These are phyloP conservation scores for Rhododendron mucronatum DNA, from an alignment of 148 eudicot species.

Conservation along the genomic window DNA sequence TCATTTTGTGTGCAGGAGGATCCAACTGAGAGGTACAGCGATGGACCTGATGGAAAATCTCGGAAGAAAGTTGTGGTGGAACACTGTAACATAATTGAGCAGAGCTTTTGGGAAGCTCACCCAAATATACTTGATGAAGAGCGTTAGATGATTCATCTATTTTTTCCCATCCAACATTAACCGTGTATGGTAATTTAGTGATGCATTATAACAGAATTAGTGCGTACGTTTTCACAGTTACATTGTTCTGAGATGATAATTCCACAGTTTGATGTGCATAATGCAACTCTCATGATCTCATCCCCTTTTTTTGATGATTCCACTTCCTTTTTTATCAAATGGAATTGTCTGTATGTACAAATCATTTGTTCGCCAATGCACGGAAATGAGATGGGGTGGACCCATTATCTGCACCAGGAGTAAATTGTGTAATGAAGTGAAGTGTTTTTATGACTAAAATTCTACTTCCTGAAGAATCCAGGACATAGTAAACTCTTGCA, in stretches of 20 bases:
- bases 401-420: not conserved
- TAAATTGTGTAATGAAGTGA: not conserved
- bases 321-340: not conserved
- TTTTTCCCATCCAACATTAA: not conserved
- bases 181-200: not conserved
- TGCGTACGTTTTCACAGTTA: not conserved
- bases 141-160: not conserved
- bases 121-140: constrained; percentile 42
- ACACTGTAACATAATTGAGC: constrained; percentile 62
- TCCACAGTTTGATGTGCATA: not conserved
- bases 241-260: not conserved
- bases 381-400: too few relatives aligned
- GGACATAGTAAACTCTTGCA: too few relatives aligned
- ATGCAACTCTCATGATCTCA: not conserved
- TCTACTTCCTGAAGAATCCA: too few relatives aligned
- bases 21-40: not conserved
- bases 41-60: constrained; percentile 11
- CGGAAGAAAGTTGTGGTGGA: constrained; percentile 38
- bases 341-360: not conserved
- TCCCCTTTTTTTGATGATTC: not conserved
- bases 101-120: constrained; percentile 55
- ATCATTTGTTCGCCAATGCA: not conserved
- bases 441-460: too few relatives aligned
- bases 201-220: not conserved
- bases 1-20: constrained; percentile 26